Conservation (phyloP, 257 asterid species). For the Cordia subcordata region DNA sequence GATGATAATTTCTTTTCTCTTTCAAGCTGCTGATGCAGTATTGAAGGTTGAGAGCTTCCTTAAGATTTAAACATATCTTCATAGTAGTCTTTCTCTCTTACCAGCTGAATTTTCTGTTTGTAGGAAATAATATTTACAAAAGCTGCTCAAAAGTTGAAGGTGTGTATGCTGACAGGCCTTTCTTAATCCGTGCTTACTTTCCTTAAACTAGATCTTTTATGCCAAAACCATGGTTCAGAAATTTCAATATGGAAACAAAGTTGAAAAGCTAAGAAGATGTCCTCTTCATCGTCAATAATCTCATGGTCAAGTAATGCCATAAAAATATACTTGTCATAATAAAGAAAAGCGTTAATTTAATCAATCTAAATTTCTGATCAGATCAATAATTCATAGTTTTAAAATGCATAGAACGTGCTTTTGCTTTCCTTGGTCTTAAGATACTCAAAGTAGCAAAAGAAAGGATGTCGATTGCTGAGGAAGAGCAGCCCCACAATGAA, state of each 20-base stretch:
- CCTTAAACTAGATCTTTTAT: not conserved
- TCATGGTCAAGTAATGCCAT: too few species aligned
- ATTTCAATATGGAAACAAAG: not conserved
- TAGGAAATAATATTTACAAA: slow-evolving; percentile 86
- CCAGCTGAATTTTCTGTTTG: slow-evolving; percentile 23
- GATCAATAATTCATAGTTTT: too few species aligned
- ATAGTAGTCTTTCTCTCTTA: slow-evolving; percentile 26
- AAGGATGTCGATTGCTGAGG: too few species aligned
- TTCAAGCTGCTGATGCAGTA: slow-evolving; percentile 95
- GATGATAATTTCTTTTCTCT: slow-evolving; percentile 85
- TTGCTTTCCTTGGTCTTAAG: too few species aligned
- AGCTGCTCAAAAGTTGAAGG: slow-evolving; percentile 80
- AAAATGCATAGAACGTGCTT: too few species aligned
- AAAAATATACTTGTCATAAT: too few species aligned
- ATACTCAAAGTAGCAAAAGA: too few species aligned
- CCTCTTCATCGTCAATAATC: too few species aligned
- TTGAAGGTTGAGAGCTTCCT: slow-evolving; percentile 60
- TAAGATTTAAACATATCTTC: slow-evolving; percentile 18
- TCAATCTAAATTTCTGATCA: too few species aligned
- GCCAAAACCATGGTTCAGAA: not conserved
- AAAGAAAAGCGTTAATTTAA: too few species aligned
- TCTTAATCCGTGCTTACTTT: slow-evolving; percentile 11
- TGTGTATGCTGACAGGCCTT: slow-evolving; percentile 21
- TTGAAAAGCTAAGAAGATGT: too few species aligned
- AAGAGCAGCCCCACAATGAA: too few species aligned